A percentile compares a stretch with the other conserved stretches of the same genome.
phyloP scores from a whole-genome alignment of 202 grass and related monocot genomes.

The Dendrocalamus latiflorus region DNA sequence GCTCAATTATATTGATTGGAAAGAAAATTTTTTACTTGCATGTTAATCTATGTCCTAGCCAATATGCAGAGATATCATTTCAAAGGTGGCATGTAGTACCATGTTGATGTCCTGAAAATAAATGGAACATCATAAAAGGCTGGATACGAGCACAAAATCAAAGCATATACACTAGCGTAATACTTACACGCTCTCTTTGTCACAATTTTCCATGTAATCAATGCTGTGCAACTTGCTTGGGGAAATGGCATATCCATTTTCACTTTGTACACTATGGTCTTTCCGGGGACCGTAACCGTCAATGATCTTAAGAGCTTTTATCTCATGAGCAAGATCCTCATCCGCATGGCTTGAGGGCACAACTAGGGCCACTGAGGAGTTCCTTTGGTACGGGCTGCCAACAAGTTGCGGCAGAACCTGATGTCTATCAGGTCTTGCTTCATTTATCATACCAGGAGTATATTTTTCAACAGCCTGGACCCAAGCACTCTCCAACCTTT shows the following conservation, averaged over 20 bases:
- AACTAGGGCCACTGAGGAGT: constrained; percentile 16
- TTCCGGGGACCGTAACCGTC: constrained; percentile 30
- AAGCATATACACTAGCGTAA: background rate
- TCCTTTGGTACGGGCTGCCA: constrained; percentile 21
- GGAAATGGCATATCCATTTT: constrained; percentile 48
- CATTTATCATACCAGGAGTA: constrained; percentile 30
- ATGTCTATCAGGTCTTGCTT: constrained; percentile 46
- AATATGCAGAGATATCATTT: background rate
- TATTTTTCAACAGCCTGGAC: constrained; percentile 58
- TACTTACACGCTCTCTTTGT: constrained; percentile 66
- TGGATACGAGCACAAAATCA: background rate
- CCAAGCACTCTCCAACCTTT: constrained; percentile 70
- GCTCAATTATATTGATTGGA: background rate
- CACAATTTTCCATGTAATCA: constrained; percentile 36
- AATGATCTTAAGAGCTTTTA: constrained; percentile 61
- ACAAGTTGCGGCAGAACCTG: constrained; percentile 55
- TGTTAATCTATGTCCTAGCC: background rate
- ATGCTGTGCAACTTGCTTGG: constrained; percentile 66
- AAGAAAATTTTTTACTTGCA: background rate
- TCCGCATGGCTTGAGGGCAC: constrained; percentile 31
- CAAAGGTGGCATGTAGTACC: background rate
- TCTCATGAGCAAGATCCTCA: constrained; percentile 54
- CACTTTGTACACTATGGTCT: constrained; percentile 25
- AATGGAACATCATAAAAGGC: too few relatives aligned
- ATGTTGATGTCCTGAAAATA: background rate